Evolutionary conservation across 192 early-diverging fungal species (phyloP).

Genomic region (Lobosporangium transversale): DNA sequence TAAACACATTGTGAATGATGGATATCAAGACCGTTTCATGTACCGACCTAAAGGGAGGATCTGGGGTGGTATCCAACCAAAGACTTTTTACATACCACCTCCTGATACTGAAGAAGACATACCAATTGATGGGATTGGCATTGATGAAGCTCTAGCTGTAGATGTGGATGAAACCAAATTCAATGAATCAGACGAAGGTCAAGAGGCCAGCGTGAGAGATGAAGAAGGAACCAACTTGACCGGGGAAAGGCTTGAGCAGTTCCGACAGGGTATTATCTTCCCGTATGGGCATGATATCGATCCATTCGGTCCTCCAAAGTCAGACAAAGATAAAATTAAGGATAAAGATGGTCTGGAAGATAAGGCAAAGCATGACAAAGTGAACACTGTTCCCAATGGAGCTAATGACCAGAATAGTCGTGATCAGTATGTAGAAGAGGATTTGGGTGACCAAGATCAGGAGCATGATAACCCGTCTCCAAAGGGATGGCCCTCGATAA

Average conservation of each 20-base stretch:
- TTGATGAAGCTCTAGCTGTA: conserved; percentile 3
- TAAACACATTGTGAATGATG: conserved; percentile 22
- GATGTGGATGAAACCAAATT: not conserved
- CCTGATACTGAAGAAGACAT: not conserved
- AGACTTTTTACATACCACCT: conserved; percentile 22
- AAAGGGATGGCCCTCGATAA: too few species aligned
- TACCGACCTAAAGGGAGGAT: conserved; percentile 24
- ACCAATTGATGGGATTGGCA: conserved; percentile 16
- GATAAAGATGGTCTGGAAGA: not conserved
- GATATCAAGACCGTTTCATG: conserved; percentile 20
- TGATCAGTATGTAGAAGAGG: not conserved
- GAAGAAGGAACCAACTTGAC: conserved; percentile 3
- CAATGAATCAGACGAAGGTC: not conserved
- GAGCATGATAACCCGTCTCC: too few species aligned
- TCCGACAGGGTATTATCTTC: conserved; percentile 40
- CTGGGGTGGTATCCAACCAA: conserved; percentile 36
- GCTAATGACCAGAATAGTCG: too few species aligned
- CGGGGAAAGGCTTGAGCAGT: conserved; percentile 22
- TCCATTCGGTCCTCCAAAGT: not conserved
- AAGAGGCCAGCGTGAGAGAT: too few species aligned
- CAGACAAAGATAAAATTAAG: not conserved
- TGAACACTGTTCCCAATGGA: too few species aligned
- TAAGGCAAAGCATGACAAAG: not conserved
- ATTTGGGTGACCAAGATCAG: not conserved
- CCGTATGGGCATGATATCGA: not conserved